Conservation (phyloP, 345 rosid species). For the Draba incana region DNA sequence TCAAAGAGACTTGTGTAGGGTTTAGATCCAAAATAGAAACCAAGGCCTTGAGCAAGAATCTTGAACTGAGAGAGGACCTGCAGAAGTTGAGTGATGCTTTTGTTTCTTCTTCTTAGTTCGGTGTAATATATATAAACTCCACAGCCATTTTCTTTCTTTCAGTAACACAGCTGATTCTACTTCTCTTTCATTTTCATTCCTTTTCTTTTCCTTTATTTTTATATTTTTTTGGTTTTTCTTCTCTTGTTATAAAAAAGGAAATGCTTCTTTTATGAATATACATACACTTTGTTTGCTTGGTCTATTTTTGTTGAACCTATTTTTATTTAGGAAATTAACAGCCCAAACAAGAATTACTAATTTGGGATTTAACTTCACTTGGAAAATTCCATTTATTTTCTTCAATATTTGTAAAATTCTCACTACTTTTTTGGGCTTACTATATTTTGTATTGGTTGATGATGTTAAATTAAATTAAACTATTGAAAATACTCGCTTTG, state of each 20-base stretch:
- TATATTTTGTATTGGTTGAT: too few relatives aligned
- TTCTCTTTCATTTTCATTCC: slow-evolving; percentile 24
- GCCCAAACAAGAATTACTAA: not conserved
- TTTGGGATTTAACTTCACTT: too few relatives aligned
- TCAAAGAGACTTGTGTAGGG: slow-evolving; percentile 27
- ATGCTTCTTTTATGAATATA: slow-evolving; percentile 28
- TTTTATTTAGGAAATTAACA: not conserved
- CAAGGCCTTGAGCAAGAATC: slow-evolving; percentile 30
- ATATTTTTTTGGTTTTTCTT: not conserved
- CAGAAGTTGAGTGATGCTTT: slow-evolving; percentile 37
- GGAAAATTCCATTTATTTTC: not conserved
- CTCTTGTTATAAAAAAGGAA: slow-evolving; percentile 21
- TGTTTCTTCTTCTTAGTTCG: slow-evolving; percentile 32
- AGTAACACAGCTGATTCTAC: slow-evolving; percentile 28
- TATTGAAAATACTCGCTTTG: too few relatives aligned
- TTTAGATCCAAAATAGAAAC: slow-evolving; percentile 40
- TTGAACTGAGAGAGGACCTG: slow-evolving; percentile 10
- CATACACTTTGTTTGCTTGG: slow-evolving; percentile 15
- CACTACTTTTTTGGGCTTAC: not conserved
- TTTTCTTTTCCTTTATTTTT: slow-evolving; percentile 12
- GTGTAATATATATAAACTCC: slow-evolving; percentile 35
- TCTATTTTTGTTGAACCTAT: slow-evolving; percentile 4
- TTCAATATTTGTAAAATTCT: not conserved
- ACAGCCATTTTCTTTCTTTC: slow-evolving; percentile 20
- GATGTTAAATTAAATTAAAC: too few relatives aligned